Evolutionary conservation across 2,329 filamentous ascomycete species (phyloP), one percentile per base, ranked within the genome.

Genomic region (Cercospora sp.): DNA sequence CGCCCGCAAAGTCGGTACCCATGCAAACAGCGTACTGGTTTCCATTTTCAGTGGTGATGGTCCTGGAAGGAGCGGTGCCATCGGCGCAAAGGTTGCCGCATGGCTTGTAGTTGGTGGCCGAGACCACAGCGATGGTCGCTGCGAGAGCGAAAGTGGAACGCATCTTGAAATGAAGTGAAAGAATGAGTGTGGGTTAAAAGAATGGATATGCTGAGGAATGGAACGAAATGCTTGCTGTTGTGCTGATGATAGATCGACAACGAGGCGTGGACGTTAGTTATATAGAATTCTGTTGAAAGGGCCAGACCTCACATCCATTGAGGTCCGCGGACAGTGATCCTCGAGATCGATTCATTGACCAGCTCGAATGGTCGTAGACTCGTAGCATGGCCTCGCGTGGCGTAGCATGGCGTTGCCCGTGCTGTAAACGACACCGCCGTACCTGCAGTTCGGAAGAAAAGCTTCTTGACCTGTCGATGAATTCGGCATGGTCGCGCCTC

Each of bases 351-450:
- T 26, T 53, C 48, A 53, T 53, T 48, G n/a, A 28, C 48, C 48
- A 53, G 23, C 23, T 53, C 48, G 28, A 58, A 58, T 20, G 31
- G 55, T 58, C 55, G 55, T 53, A 53, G 48, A 3, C 48, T 26
- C 48, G 48, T 58, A 58, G 55, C 28, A 58, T 31, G 53, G 26
- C 13, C 53, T 30, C 53, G 30, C 53, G 26, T 31, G 55, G 55
- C 28, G 28, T 58, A 18, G 26, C 55, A 58, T 58, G 55, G 55
- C 55, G 55, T 53, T 31, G 55, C 55, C 55, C 55, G 31, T 58
- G 55, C 51, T 57, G 51, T 26, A 18, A 58, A 58, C 55, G 55
- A 58, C 55, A 58, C 55, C 31, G 55, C 28, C 26, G 55, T 36
- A 20, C 16, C 31, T 31, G 55, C 26, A 18, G 16, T 16, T 3